phyloP scores from a whole-genome alignment of 1,284 basidiomycete genomes.

The Fereydounia khargensis region DNA sequence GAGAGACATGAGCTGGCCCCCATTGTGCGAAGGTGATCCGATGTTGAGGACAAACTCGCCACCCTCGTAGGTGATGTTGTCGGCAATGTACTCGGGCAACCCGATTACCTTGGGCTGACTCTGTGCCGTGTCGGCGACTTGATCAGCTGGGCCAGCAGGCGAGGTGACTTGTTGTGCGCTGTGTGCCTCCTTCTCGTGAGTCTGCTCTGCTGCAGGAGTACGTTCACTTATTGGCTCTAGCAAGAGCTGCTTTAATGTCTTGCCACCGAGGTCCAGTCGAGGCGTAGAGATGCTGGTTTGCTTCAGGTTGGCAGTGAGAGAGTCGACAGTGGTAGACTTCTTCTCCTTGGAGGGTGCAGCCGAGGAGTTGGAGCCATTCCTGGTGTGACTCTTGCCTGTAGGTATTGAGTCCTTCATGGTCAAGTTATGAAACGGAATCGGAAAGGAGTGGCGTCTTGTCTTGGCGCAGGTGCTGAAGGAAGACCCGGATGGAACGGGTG shows the following conservation, averaged over 20 bases:
- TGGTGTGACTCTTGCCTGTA: too few relatives aligned
- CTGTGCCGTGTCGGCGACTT: not conserved
- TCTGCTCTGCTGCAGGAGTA: conserved; percentile 1
- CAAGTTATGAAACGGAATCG: too few relatives aligned
- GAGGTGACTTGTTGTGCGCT: too few relatives aligned
- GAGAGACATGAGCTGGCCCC: conserved; percentile 3
- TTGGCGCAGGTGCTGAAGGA: too few relatives aligned
- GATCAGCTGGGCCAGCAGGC: too few relatives aligned
- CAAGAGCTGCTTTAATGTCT: conserved; percentile 17
- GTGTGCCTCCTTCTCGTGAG: too few relatives aligned
- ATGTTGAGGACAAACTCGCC: conserved; percentile 38
- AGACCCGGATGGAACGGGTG: too few relatives aligned
- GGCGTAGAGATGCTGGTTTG: conserved; percentile 7
- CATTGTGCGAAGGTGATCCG: conserved; percentile 7
- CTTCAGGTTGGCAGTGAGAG: conserved; percentile 29
- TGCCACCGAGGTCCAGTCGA: not conserved
- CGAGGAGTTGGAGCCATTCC: too few relatives aligned
- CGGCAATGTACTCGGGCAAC: conserved; percentile 29
- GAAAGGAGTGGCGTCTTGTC: too few relatives aligned
- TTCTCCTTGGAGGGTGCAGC: conserved; percentile 10
- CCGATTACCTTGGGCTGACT: conserved; percentile 5
- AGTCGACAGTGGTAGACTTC: conserved; percentile 32
- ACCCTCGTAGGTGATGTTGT: conserved; percentile 26
- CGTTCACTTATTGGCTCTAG: conserved; percentile 17
- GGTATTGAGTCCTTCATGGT: too few relatives aligned